phyloP scores from a whole-genome alignment of 164 flowering plant genomes.

The Buxus sempervirens region DNA sequence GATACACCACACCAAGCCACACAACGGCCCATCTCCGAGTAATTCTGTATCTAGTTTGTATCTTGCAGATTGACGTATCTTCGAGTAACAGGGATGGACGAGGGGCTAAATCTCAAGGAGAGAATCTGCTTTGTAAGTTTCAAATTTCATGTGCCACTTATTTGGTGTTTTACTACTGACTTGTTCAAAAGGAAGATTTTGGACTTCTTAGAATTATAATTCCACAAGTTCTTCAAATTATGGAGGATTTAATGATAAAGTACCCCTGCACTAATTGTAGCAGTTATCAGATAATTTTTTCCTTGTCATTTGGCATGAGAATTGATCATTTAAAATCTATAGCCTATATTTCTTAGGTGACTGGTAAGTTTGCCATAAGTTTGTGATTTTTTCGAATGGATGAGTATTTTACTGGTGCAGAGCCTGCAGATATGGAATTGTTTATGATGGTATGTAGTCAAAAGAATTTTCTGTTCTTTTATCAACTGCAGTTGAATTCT shows the following conservation, averaged over 20 bases:
- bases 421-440: not conserved
- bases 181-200: not conserved
- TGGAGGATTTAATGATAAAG: not conserved
- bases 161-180: not conserved
- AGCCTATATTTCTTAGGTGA: no score
- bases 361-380: no score
- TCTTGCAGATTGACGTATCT: conserved; percentile 76
- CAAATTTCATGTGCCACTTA: not conserved
- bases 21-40: no score
- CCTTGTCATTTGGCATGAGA: not conserved
- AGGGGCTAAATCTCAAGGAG: conserved; percentile 81
- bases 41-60: not conserved
- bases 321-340: no score
- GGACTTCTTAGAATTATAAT: not conserved
- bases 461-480: conserved; percentile 5
- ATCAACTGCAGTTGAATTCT: conserved; percentile 66
- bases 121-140: conserved; percentile 72
- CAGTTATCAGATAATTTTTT: not conserved
- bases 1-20: no score
- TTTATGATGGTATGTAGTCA: not conserved
- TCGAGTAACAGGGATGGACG: conserved; percentile 93
- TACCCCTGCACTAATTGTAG: not conserved
- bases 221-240: not conserved
- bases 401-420: no score
- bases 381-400: no score